phyloP scores from a whole-genome alignment of 371 early-diverging fungal genomes.

The Syncephalis fuscata region DNA sequence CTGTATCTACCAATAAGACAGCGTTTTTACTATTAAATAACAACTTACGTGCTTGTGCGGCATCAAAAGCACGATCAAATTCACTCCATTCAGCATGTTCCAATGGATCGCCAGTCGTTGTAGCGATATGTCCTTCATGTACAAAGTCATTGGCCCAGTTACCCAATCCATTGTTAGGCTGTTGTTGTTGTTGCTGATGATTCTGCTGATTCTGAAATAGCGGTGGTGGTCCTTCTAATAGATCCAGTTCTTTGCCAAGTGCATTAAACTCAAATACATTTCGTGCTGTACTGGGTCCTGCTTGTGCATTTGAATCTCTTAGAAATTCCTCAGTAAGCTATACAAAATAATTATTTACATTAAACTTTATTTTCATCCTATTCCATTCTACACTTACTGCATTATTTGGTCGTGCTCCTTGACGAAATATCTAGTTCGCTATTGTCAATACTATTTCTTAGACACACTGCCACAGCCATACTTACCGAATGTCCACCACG shows the following conservation, averaged over 20 bases:
- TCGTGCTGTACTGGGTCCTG: slow-evolving; percentile 13
- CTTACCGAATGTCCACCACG: too few relatives aligned
- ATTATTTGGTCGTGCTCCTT: not conserved
- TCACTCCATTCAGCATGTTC: slow-evolving; percentile 25
- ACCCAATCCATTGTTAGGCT: slow-evolving; percentile 8
- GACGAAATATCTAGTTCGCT: not conserved
- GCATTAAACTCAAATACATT: slow-evolving; percentile 32
- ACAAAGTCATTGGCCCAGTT: slow-evolving; percentile 58
- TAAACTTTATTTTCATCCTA: too few relatives aligned
- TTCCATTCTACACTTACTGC: too few relatives aligned
- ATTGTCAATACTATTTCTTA: not conserved
- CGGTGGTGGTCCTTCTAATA: slow-evolving; percentile 14
- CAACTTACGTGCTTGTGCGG: slow-evolving; percentile 4
- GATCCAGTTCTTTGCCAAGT: slow-evolving; percentile 32
- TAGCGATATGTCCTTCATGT: slow-evolving; percentile 20
- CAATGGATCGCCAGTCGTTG: slow-evolving; percentile 7
- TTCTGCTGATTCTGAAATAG: slow-evolving; percentile 5
- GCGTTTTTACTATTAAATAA: not conserved
- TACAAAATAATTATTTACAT: not conserved
- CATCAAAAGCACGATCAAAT: slow-evolving; percentile 37
- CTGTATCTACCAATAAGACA: not conserved
- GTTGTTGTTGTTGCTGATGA: slow-evolving; percentile 11
- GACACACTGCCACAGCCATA: not conserved
- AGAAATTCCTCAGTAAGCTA: slow-evolving; percentile 22
- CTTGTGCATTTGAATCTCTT: not conserved